Conservation (phyloP, 2,329 filamentous ascomycete species). For the Phoma sp. region DNA sequence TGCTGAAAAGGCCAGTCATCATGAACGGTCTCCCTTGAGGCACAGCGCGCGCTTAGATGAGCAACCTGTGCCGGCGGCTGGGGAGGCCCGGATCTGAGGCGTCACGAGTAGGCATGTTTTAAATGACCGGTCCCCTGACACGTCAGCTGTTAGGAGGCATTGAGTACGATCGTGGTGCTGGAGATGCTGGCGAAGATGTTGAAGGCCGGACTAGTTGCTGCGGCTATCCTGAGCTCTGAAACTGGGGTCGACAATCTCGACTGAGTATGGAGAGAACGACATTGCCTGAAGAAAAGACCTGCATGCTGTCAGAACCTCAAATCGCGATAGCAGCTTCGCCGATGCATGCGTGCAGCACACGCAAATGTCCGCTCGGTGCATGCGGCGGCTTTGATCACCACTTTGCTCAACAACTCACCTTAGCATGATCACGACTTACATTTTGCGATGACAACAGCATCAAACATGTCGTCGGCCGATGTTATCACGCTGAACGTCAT, state of each 20-base stretch:
- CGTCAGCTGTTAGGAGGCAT: conserved; percentile 9
- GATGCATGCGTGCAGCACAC: too few species aligned
- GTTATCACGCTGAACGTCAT: too few species aligned
- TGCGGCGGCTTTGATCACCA: neutral
- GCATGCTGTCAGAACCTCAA: too few species aligned
- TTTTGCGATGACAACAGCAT: neutral
- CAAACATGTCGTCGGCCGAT: too few species aligned
- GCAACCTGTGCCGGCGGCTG: conserved; percentile 18
- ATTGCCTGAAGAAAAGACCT: too few species aligned
- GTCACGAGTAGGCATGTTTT: conserved; percentile 5
- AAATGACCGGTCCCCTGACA: conserved; percentile 5
- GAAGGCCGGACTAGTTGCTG: neutral
- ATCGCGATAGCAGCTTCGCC: neutral
- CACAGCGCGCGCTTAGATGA: conserved; percentile 16
- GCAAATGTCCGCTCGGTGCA: neutral
- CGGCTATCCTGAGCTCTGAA: neutral
- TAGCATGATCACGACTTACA: neutral
- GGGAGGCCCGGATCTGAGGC: conserved; percentile 12
- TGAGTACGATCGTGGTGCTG: neutral
- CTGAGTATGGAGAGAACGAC: too few species aligned
- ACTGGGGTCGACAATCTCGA: neutral
- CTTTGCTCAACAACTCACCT: neutral
- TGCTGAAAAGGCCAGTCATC: conserved; percentile 14
- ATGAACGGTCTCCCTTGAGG: conserved; percentile 16
- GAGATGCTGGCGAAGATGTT: neutral